Conservation (phyloP, 2,329 filamentous ascomycete species). For the Teratosphaeriaceae sp. region DNA sequence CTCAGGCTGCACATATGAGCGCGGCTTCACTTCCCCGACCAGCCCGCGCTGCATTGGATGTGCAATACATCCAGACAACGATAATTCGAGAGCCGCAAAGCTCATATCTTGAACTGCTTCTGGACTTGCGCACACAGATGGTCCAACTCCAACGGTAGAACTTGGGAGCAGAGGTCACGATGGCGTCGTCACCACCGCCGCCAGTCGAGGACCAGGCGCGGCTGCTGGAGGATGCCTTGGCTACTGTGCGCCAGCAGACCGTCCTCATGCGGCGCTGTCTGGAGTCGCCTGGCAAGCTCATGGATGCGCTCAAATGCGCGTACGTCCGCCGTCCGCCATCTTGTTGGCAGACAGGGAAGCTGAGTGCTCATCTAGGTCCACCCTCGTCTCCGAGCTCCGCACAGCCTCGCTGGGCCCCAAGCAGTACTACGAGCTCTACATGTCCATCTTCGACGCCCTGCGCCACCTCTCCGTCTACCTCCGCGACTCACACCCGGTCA, state of each 20-base stretch:
- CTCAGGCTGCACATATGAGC: too few relatives aligned
- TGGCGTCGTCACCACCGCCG: conserved; percentile 29
- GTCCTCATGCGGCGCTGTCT: conserved; percentile 95
- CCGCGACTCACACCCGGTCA: conserved; percentile 93
- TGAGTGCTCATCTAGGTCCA: conserved; percentile 60
- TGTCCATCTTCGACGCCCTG: conserved; percentile 96
- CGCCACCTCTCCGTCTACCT: conserved; percentile 95
- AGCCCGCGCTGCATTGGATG: background rate
- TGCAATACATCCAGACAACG: background rate
- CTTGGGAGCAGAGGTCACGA: background rate
- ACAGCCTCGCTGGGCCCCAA: conserved; percentile 97
- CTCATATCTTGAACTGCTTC: too few relatives aligned
- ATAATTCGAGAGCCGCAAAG: background rate
- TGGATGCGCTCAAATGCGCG: conserved; percentile 99
- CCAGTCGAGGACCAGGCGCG: conserved; percentile 61
- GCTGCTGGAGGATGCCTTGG: conserved; percentile 93
- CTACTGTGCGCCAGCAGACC: conserved; percentile 95
- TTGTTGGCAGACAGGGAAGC: too few relatives aligned
- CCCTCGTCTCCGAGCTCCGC: conserved; percentile 93
- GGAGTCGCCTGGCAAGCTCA: conserved; percentile 94
- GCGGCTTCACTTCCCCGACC: too few relatives aligned
- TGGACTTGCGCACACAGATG: background rate
- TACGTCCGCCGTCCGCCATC: conserved; percentile 43
- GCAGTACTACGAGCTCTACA: conserved; percentile 99
- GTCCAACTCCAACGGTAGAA: background rate